Conservation (phyloP, 192 early-diverging fungal genomes). For the Coemansia sp. region DNA sequence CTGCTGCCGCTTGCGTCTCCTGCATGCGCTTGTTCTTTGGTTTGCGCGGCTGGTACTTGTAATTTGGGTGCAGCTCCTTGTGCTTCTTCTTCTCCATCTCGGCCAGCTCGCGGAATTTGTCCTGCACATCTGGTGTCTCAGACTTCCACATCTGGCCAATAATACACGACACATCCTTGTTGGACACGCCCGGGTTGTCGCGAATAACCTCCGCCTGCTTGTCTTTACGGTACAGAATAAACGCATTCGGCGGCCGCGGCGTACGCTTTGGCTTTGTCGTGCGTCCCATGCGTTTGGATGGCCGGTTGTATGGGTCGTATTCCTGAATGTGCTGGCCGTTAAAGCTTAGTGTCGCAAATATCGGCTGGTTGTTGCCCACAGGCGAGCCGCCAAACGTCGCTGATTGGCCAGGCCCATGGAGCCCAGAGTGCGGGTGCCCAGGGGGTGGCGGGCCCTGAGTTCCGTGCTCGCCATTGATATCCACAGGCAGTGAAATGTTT, state of each 20-base stretch:
- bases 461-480: constrained; percentile 32
- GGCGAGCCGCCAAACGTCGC: constrained; percentile 46
- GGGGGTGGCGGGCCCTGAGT: constrained; percentile 16
- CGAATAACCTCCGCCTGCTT: constrained; percentile 57
- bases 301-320: constrained; percentile 46
- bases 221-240: constrained; percentile 59
- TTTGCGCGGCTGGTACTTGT: constrained; percentile 62
- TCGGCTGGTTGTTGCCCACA: constrained; percentile 37
- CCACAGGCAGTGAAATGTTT: constrained; percentile 38
- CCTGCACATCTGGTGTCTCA: constrained; percentile 49
- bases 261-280: constrained; percentile 55
- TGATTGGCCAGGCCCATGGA: constrained; percentile 33
- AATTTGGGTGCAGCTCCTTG: constrained; percentile 57
- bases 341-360: constrained; percentile 46
- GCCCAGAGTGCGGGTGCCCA: constrained; percentile 14
- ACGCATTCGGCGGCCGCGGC: constrained; percentile 56
- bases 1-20: constrained; percentile 35
- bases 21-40: constrained; percentile 52
- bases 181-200: constrained; percentile 55
- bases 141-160: constrained; percentile 60
- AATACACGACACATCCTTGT: constrained; percentile 60
- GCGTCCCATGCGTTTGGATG: constrained; percentile 37
- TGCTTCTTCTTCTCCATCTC: constrained; percentile 58
- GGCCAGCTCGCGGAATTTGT: constrained; percentile 56
- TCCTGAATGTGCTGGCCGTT: constrained; percentile 49